A percentile compares a stretch with the other conserved stretches of the same genome.
These are phyloP conservation scores for Ramaria rubella DNA, from an alignment of 768 basidiomycete species.

Conservation along the genomic window DNA sequence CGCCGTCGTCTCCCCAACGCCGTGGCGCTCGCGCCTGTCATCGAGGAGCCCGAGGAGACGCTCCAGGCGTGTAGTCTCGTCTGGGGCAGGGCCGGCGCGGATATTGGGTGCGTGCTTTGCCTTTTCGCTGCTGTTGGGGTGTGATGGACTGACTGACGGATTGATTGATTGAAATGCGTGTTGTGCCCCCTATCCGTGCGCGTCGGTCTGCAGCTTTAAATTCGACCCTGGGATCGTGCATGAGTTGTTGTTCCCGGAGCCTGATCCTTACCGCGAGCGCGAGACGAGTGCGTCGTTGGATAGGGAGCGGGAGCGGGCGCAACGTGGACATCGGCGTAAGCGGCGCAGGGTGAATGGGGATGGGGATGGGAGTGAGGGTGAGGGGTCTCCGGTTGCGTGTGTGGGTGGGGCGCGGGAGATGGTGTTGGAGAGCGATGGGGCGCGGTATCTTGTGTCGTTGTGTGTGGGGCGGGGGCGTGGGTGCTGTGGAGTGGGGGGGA, in stretches of 20 bases:
- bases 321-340: background rate
- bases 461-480: background rate
- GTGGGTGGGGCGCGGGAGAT: background rate
- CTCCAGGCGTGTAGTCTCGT: background rate
- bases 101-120: background rate
- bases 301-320: background rate
- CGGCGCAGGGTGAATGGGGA: background rate
- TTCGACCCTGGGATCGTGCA: constrained; percentile 1
- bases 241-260: background rate
- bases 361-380: background rate
- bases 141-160: too few relatives aligned
- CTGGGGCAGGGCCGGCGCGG: background rate
- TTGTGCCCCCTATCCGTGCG: background rate
- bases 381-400: background rate
- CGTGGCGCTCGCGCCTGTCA: background rate
- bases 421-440: background rate
- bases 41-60: background rate
- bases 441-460: background rate
- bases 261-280: background rate
- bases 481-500: background rate
- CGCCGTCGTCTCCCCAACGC: background rate
- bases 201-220: background rate
- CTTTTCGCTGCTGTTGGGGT: background rate
- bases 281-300: background rate
- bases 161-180: too few relatives aligned